Evolutionary conservation across 768 basidiomycete species (phyloP).

Genomic region (Tylopilus cervinicoccineus): DNA sequence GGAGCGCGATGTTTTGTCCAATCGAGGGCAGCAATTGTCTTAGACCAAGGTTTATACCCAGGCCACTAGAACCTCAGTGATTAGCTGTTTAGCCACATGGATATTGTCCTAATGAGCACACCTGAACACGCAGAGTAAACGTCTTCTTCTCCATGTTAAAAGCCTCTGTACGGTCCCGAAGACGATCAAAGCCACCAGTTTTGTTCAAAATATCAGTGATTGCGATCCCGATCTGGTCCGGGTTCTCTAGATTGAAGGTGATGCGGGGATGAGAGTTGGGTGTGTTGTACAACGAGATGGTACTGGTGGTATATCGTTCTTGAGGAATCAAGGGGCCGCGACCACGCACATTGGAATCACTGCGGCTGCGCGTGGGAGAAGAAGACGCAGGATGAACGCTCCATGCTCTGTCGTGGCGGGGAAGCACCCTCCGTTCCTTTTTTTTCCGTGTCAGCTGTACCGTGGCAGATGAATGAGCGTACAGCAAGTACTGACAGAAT

Average conservation of each 20-base stretch:
- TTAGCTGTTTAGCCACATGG: neutral
- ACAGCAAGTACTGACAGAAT: conserved; percentile 15
- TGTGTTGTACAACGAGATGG: conserved; percentile 2
- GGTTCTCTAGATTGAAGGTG: conserved; percentile 52
- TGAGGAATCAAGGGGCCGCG: conserved; percentile 25
- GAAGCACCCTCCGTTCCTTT: conserved; percentile 17
- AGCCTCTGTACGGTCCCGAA: conserved; percentile 51
- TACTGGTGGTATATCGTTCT: conserved; percentile 16
- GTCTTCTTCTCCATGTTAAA: conserved; percentile 68
- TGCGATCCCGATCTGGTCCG: conserved; percentile 55
- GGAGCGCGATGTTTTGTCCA: conserved; percentile 72
- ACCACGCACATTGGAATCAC: conserved; percentile 1
- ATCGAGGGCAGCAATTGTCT: conserved; percentile 74
- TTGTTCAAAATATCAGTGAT: conserved; percentile 55
- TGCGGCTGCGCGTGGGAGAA: conserved; percentile 4
- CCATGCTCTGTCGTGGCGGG: conserved; percentile 12
- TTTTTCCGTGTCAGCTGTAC: conserved; percentile 17
- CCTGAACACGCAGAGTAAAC: conserved; percentile 71
- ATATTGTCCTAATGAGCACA: conserved; percentile 27
- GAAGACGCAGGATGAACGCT: conserved; percentile 11
- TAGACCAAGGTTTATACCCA: conserved; percentile 68
- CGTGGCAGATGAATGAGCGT: neutral
- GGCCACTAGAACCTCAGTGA: conserved; percentile 56
- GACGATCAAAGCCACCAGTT: conserved; percentile 44
- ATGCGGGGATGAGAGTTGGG: conserved; percentile 47